A percentile compares a stretch with the other conserved stretches of the same genome.
Conservation (phyloP, 2,329 filamentous ascomycete genomes). For the Davidsoniella eucalypti region DNA sequence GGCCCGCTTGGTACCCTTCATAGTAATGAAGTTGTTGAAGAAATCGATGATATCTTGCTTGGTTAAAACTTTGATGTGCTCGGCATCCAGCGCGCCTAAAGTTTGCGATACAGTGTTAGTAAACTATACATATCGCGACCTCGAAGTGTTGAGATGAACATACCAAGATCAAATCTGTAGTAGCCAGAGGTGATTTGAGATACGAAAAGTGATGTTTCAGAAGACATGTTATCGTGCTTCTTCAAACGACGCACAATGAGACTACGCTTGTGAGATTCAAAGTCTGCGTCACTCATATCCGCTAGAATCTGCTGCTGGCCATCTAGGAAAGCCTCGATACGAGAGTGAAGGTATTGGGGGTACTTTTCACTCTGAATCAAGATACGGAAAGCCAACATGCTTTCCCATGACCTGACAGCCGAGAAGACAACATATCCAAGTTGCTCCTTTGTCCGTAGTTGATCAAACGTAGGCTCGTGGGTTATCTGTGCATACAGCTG, state of each 20-base stretch:
- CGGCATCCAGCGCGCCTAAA: conserved; percentile 58
- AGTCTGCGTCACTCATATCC: conserved; percentile 66
- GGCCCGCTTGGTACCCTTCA: conserved; percentile 54
- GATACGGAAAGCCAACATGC: conserved; percentile 71
- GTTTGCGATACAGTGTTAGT: neutral
- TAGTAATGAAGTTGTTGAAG: conserved; percentile 59
- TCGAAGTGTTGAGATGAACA: conserved; percentile 18
- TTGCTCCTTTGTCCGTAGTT: conserved; percentile 90
- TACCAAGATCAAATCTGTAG: conserved; percentile 79
- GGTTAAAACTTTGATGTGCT: conserved; percentile 53
- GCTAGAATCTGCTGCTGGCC: conserved; percentile 49
- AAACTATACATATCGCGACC: neutral
- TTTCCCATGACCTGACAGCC: conserved; percentile 52
- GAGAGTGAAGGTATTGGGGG: conserved; percentile 65
- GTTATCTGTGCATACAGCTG: conserved; percentile 78
- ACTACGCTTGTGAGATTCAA: conserved; percentile 81
- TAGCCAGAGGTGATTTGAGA: conserved; percentile 65
- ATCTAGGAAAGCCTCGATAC: conserved; percentile 72
- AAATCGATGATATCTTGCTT: conserved; percentile 70
- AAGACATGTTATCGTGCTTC: conserved; percentile 79
- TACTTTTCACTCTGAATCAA: conserved; percentile 86
- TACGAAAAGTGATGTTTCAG: conserved; percentile 71
- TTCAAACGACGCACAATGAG: conserved; percentile 75
- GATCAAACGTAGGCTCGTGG: conserved; percentile 86
- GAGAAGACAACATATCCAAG: conserved; percentile 94